Percentiles rank a stretch among this genome's conserved stretches.
phyloP scores from a whole-genome alignment of 371 early-diverging fungal genomes.

The Choanephora cucurbitarum region DNA sequence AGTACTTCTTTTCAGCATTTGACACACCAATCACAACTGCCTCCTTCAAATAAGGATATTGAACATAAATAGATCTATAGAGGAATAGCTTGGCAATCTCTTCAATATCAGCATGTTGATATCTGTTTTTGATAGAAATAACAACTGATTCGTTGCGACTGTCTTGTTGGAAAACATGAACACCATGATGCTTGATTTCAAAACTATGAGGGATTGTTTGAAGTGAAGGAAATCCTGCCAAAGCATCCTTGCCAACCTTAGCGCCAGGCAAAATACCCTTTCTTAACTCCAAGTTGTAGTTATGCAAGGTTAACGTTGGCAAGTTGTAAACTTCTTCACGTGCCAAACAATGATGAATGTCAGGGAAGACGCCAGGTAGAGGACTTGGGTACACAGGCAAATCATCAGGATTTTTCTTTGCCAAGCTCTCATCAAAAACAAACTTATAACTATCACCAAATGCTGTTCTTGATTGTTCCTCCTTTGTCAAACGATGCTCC shows the following conservation, averaged over 20 bases:
- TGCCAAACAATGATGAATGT: slow-evolving; percentile 59
- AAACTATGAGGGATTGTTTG: slow-evolving; percentile 74
- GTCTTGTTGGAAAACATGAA: slow-evolving; percentile 85
- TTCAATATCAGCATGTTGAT: slow-evolving; percentile 47
- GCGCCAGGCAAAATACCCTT: slow-evolving; percentile 73
- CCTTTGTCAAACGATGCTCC: slow-evolving; percentile 68
- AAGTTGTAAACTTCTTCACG: slow-evolving; percentile 52
- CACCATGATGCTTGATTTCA: slow-evolving; percentile 71
- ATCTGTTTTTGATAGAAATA: slow-evolving; percentile 60
- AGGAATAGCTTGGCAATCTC: slow-evolving; percentile 55
- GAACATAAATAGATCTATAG: slow-evolving; percentile 65
- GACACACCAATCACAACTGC: slow-evolving; percentile 76
- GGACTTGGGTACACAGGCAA: slow-evolving; percentile 60
- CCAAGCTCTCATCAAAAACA: slow-evolving; percentile 52
- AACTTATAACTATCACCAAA: slow-evolving; percentile 72
- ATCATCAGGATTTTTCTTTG: slow-evolving; percentile 26
- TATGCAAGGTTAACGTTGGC: slow-evolving; percentile 51
- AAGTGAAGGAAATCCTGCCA: slow-evolving; percentile 93
- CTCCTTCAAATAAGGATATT: slow-evolving; percentile 89
- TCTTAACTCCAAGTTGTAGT: slow-evolving; percentile 43
- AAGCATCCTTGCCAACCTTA: slow-evolving; percentile 61
- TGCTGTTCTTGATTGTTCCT: slow-evolving; percentile 69
- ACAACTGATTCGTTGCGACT: slow-evolving; percentile 85
- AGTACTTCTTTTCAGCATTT: slow-evolving; percentile 69
- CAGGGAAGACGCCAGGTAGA: slow-evolving; percentile 72